Conservation (phyloP, 768 basidiomycete genomes). For the Sarcodon sp. region DNA sequence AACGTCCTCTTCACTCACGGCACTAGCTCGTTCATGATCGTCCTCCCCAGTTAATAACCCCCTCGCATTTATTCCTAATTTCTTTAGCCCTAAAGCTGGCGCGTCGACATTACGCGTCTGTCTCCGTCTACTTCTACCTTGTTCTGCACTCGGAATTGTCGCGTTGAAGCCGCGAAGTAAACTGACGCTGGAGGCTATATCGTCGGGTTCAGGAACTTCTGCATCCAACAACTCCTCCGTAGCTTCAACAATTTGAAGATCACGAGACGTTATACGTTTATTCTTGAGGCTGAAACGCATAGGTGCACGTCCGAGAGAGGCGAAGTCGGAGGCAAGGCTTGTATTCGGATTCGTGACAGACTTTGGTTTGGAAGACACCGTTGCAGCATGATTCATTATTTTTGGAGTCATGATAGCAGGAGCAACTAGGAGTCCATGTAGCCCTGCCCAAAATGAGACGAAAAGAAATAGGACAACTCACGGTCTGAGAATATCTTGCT, state of each 20-base stretch:
- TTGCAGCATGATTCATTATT: slow-evolving; percentile 61
- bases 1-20: slow-evolving; percentile 67
- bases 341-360: slow-evolving; percentile 22
- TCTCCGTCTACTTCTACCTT: slow-evolving; percentile 60
- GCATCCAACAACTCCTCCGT: slow-evolving; percentile 61
- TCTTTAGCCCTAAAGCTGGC: slow-evolving; percentile 66
- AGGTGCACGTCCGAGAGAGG: slow-evolving; percentile 70
- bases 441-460: neutral
- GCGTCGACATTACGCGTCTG: slow-evolving; percentile 73
- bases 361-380: slow-evolving; percentile 40
- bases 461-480: slow-evolving; percentile 22
- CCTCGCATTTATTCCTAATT: slow-evolving; percentile 64
- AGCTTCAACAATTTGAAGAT: slow-evolving; percentile 75
- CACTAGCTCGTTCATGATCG: slow-evolving; percentile 41
- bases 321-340: slow-evolving; percentile 44
- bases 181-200: slow-evolving; percentile 61
- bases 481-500: slow-evolving; percentile 64
- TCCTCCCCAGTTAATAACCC: slow-evolving; percentile 47
- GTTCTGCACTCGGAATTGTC: slow-evolving; percentile 83
- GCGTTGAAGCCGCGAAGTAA: slow-evolving; percentile 88
- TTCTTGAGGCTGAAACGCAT: slow-evolving; percentile 51
- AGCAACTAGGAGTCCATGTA: slow-evolving; percentile 38
- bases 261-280: slow-evolving; percentile 66
- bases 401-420: slow-evolving; percentile 85
- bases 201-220: slow-evolving; percentile 64